Base-by-base conservation (phyloP, 2,329 filamentous ascomycete genomes). In the Mycocentrospora acerina region DNA sequence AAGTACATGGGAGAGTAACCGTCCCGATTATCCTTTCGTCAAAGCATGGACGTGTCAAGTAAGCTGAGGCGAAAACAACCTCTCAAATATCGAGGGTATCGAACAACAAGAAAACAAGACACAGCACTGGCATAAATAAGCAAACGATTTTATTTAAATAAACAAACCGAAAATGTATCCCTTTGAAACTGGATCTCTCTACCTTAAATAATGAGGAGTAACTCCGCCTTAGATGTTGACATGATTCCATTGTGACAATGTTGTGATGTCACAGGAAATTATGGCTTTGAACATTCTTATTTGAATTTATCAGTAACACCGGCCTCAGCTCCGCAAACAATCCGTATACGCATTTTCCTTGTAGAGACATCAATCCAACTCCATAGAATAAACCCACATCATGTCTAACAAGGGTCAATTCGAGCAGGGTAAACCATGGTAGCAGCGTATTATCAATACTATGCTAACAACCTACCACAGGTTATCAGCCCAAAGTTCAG, bases 401-500 rank as follows among this genome's bases (percentile, higher is more conserved):
- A 57, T 55, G 52, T 54, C 48, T 18, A 43, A 51, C 43, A 67
- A 67, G 35, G 52, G 49, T n/a, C 58, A 64, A 38, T 67, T 67
- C 48, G 60, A 67, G 48, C 55, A 63, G 31, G 64, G 63, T 64
- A 48, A 27, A 47, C 35, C 11, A n/a, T 27, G 7, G 12, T 12
- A 24, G 15, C 12, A 15, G 14, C 14, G 4, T 9, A 16, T n/a
- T 12, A 29, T 15, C n/a, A 10, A 7, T 14, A 31, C 31, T 8
- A 14, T 14, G 17, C 29, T 51, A 26, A 57, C 26, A 7, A 8
- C 4, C 6, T 24, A 14, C n/a, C n/a, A 8, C 25, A 64, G 77
- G 76, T 26, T 71, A 79, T 52, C 59, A 72, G 44, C 67, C 79
- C 34, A 44, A 53, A n/a, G 69, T 81, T 29, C 62, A 67, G 39